phyloP scores from a whole-genome alignment of 371 early-diverging fungal genomes.

The Sporodiniella umbellata region DNA sequence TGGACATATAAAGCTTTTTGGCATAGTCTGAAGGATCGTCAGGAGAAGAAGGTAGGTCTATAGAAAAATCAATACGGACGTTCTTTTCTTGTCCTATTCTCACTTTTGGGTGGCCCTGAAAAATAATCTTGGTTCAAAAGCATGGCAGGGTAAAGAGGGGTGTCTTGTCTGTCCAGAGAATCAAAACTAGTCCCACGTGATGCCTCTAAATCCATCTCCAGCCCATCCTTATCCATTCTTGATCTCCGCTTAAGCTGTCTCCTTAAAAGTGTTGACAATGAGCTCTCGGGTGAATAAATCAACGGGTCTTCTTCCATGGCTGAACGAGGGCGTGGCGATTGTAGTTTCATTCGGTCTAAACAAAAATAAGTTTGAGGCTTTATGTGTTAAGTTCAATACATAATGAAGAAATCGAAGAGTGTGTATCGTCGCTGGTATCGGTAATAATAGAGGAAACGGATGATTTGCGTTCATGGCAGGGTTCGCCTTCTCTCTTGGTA shows the following conservation, averaged over 20 bases:
- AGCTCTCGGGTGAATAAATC: conserved; percentile 3
- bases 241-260: conserved; percentile 24
- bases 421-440: conserved; percentile 28
- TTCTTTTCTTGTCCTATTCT: neutral
- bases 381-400: too few species aligned
- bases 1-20: conserved; percentile 35
- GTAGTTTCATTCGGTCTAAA: conserved; percentile 10
- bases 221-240: conserved; percentile 34
- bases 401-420: conserved; percentile 18
- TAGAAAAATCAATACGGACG: neutral
- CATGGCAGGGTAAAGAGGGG: conserved; percentile 32
- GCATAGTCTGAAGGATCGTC: conserved; percentile 25
- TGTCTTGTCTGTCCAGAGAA: neutral
- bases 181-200: neutral
- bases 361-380: too few species aligned
- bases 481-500: too few species aligned
- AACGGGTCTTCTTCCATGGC: neutral
- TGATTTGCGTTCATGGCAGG: conserved; percentile 20
- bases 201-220: conserved; percentile 35
- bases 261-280: conserved; percentile 28
- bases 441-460: conserved; percentile 29
- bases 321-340: neutral
- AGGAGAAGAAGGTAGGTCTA: conserved; percentile 4
- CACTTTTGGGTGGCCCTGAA: too few species aligned
- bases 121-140: conserved; percentile 15